Base-by-base conservation (phyloP, 2,329 filamentous ascomycete species). In the Penicillium griseofulvum region DNA sequence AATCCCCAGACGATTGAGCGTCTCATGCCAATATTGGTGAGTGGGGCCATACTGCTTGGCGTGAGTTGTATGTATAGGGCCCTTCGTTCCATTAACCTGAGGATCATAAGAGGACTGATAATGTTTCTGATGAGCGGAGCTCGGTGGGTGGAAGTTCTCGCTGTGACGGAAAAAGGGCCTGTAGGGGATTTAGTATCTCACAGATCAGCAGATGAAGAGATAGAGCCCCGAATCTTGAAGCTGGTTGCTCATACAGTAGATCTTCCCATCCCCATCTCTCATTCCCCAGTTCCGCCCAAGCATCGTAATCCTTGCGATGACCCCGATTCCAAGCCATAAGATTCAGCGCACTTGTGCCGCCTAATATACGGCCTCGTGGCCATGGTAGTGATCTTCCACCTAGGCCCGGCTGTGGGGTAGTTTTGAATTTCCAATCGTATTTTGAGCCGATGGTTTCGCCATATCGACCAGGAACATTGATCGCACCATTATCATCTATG, bases 111-210 rank as follows among this genome's bases (percentile, higher is more conserved):
- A 28, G 1, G 67, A 68, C 38, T 63, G 58, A 56, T 68, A 59
- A 45, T 58, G 34, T 12, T 62, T 50, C 46, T 69, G 68, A 28
- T 70, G 67, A 3, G 62, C 53, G 5, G 51, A 29, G 37, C 56
- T 65, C 19, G 71, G 67, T 38, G 63, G 59, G 17, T 68, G 59
- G 26, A 74, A 81, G 0, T 71, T 75, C 62, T 83, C 80, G 3
- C 75, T 76, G 55, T 74, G 80, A 54, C 79, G 80, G 65, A 82
- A 82, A 60, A 74, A 82, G 0, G 78, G 79, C 26, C 78, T 81
- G 85, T 9, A 9, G 19, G 11, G 2, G 24, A 42, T 19, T 56
- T 5, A 54, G 60, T 6, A 47, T 17, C 50, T 28, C 58, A 42
- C 42, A 31, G n/a, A 31, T 59, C 58, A 31, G 41, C 55, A 24